A percentile compares a stretch with the other conserved stretches of the same genome.
Evolutionary conservation across 176 grass and related monocot genomes (phyloP).

Genomic region (Phyllostachys edulis): DNA sequence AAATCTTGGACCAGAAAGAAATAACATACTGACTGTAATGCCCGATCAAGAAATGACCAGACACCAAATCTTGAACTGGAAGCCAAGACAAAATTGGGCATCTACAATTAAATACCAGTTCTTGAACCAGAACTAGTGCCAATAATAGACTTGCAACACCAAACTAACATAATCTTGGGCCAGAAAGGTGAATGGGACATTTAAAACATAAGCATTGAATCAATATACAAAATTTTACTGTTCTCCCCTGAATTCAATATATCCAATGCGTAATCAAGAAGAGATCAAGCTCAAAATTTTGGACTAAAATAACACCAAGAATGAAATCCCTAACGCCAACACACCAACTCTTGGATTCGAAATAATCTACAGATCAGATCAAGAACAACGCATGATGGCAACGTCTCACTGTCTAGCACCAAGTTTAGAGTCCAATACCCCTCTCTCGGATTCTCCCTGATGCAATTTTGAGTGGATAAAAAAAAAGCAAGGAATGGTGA

Average conservation of each 20-base stretch:
- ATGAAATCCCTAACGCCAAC: background rate
- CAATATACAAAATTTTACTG: background rate
- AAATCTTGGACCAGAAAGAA: background rate
- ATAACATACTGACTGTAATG: background rate
- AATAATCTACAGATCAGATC: background rate
- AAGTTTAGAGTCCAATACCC: background rate
- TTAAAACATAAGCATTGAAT: background rate
- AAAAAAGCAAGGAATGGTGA: background rate
- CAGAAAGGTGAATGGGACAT: background rate
- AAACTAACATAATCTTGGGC: background rate
- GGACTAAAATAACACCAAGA: conserved; percentile 8
- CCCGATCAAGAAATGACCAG: background rate
- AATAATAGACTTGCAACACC: background rate
- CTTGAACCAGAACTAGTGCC: background rate
- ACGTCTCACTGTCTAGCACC: background rate
- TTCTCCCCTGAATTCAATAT: background rate
- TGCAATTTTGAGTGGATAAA: background rate
- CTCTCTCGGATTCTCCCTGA: background rate
- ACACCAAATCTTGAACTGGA: background rate
- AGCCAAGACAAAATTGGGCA: background rate
- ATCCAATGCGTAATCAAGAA: background rate
- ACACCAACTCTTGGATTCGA: background rate
- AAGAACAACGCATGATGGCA: background rate
- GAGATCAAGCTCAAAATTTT: background rate
- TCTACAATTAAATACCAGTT: background rate